A percentile compares a stretch with the other conserved stretches of the same genome.
Conservation (phyloP, 2,329 filamentous ascomycete genomes). For the Huntiella moniliformis region DNA sequence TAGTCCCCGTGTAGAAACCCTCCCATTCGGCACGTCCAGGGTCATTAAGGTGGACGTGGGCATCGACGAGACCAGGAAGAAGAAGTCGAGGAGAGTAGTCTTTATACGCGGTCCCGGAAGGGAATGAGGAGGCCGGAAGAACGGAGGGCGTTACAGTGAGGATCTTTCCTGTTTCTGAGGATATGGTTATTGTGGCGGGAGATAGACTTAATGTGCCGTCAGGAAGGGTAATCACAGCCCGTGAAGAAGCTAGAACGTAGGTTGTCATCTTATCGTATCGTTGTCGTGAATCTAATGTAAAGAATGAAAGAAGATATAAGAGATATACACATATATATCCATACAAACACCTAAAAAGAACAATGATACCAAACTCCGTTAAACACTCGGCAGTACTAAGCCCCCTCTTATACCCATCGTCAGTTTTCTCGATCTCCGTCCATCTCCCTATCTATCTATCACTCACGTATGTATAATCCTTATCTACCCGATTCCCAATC, state of each 20-base stretch:
- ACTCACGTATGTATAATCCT: no score
- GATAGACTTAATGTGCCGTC: constrained; percentile 45
- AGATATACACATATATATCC: no score
- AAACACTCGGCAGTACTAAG: no score
- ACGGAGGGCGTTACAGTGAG: constrained; percentile 53
- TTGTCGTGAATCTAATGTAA: no score
- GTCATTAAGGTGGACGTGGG: constrained; percentile 94
- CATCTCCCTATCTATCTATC: no score
- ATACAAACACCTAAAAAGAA: no score
- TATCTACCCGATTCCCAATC: no score
- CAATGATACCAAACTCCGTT: no score
- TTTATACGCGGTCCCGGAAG: constrained; percentile 50
- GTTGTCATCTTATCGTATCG: no score
- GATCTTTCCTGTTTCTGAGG: constrained; percentile 66
- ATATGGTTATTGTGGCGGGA: constrained; percentile 68
- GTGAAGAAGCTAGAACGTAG: constrained; percentile 58
- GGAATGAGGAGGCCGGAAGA: constrained; percentile 58
- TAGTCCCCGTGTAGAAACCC: constrained; percentile 86
- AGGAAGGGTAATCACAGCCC: constrained; percentile 59
- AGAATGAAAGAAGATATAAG: no score
- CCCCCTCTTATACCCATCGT: no score
- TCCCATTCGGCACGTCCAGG: constrained; percentile 97
- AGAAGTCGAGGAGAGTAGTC: constrained; percentile 75
- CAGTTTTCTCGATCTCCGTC: no score
- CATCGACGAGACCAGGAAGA: constrained; percentile 82